phyloP scores from a whole-genome alignment of 2,329 filamentous ascomycete species.

The Aaosphaeria pasadenensis region DNA sequence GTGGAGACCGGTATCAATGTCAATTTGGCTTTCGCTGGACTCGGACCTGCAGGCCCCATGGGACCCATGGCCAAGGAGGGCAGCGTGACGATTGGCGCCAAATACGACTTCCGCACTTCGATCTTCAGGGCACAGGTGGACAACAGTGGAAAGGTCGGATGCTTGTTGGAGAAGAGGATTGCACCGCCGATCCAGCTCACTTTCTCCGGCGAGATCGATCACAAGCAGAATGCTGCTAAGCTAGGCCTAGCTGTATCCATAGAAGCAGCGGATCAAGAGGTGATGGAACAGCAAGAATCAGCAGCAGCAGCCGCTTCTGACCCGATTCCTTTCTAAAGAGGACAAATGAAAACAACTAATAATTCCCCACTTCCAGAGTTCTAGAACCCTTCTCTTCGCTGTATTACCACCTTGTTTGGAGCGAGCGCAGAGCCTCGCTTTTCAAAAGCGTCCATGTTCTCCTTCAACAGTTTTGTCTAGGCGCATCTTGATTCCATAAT shows the following conservation, averaged over 20 bases:
- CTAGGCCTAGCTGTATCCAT: slow-evolving; percentile 85
- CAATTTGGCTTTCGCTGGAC: slow-evolving; percentile 74
- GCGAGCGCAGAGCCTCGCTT: slow-evolving; percentile 20
- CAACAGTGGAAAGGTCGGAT: slow-evolving; percentile 89
- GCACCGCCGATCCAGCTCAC: slow-evolving; percentile 89
- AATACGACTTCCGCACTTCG: slow-evolving; percentile 96
- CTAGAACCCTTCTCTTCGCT: slow-evolving; percentile 37
- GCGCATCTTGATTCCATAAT: slow-evolving; percentile 8
- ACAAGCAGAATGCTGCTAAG: slow-evolving; percentile 92
- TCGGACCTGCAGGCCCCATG: slow-evolving; percentile 61
- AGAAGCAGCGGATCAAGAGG: slow-evolving; percentile 40
- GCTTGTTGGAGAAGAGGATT: slow-evolving; percentile 91
- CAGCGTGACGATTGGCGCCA: slow-evolving; percentile 85
- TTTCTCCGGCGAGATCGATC: slow-evolving; percentile 95
- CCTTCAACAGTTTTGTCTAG: not conserved
- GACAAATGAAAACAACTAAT: not conserved
- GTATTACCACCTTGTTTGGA: slow-evolving; percentile 38
- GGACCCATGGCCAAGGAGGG: slow-evolving; percentile 78
- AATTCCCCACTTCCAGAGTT: slow-evolving; percentile 15
- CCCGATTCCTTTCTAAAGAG: slow-evolving; percentile 40
- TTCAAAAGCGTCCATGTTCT: slow-evolving; percentile 13
- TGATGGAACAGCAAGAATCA: slow-evolving; percentile 41
- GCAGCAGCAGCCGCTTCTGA: slow-evolving; percentile 22
- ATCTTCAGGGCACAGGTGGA: slow-evolving; percentile 96
- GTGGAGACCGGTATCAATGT: slow-evolving; percentile 95